Evolutionary conservation across 306 rosid species (phyloP), one percentile per base, ranked within the genome.

Genomic region (Albizia julibrissin): DNA sequence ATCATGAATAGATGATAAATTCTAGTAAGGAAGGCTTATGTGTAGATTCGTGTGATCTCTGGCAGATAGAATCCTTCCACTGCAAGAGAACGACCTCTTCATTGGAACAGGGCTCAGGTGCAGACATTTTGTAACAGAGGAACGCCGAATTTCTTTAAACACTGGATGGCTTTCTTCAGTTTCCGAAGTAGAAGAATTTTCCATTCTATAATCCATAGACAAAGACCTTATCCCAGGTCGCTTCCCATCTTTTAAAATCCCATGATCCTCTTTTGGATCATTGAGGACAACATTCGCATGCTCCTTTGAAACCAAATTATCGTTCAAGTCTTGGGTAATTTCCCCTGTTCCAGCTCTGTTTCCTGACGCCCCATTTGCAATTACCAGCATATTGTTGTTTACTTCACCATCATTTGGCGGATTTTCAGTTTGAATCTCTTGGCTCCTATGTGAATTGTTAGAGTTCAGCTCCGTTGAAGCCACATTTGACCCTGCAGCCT

Each of bases 371-470:
- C 8, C 83, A 40, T 59, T 39, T 22, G 19, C 34, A 43, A 68
- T 61, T 42, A 39, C 70, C 31, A 29, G 59, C 47, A 74, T 18
- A 59, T 62, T 74, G 81, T 69, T 72, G 58, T 49, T 71, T 40
- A 83, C 9, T 31, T 75, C 86, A 16, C 11, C 79, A 2, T 87
- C 89, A 79, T 12, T 84, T 40, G 66, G 61, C 71, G 40, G 7
- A 44, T 72, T 72, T 40, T 81, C 89, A 44, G 84, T 29, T n/a
- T 74, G 87, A 87, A 84, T 77, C 19, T 84, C 92, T 64, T 83
- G 89, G 78, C 43, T 85, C 50, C 31, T 75, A 21, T 34, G 70
- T 43, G 69, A 68, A 50, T 52, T 74, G 4, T 54, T 72, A 37
- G 80, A 52, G 40, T 85, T 84, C 61, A 67, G 89, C 12, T 75